phyloP scores from a whole-genome alignment of 169 alveolate species.

The Plasmodium blacklocki region DNA sequence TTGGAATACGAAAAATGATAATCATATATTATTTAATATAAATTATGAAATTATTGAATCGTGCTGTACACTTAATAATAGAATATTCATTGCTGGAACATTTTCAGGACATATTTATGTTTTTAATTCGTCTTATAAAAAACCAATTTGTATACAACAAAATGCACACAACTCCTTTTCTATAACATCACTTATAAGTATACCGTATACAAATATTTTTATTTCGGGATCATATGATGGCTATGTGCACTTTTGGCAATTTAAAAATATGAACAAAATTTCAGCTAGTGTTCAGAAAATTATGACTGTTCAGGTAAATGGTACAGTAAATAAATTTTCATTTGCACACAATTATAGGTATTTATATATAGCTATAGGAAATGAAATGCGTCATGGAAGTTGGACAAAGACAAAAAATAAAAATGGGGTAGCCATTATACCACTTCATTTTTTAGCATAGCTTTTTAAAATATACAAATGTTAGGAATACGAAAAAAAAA shows the following conservation, averaged over 20 bases:
- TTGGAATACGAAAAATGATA: constrained; percentile 73
- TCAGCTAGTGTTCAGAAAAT: constrained; percentile 36
- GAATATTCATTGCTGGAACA: constrained; percentile 65
- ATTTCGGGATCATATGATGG: constrained; percentile 75
- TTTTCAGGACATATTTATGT: constrained; percentile 51
- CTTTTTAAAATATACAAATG: not conserved
- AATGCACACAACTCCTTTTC: constrained; percentile 59
- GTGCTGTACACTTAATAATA: constrained; percentile 67
- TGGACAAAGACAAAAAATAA: constrained; percentile 46
- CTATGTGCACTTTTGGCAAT: constrained; percentile 65
- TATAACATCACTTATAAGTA: constrained; percentile 52
- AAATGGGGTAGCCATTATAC: constrained; percentile 60
- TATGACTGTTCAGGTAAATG: constrained; percentile 48
- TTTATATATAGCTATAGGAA: constrained; percentile 48
- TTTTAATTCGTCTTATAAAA: constrained; percentile 66
- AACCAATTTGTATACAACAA: constrained; percentile 48
- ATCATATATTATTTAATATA: constrained; percentile 59
- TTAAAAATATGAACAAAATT: constrained; percentile 46
- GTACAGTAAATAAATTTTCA: constrained; percentile 49
- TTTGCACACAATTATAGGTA: constrained; percentile 60
- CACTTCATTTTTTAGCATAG: constrained; percentile 39
- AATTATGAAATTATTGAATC: constrained; percentile 71
- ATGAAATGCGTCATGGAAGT: constrained; percentile 68
- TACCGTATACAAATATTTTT: constrained; percentile 46
- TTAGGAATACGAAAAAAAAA: not conserved